Percentiles rank a stretch among this genome's conserved stretches.
phyloP scores from a whole-genome alignment of 176 grass and related monocot genomes.

The Eleusine indica region DNA sequence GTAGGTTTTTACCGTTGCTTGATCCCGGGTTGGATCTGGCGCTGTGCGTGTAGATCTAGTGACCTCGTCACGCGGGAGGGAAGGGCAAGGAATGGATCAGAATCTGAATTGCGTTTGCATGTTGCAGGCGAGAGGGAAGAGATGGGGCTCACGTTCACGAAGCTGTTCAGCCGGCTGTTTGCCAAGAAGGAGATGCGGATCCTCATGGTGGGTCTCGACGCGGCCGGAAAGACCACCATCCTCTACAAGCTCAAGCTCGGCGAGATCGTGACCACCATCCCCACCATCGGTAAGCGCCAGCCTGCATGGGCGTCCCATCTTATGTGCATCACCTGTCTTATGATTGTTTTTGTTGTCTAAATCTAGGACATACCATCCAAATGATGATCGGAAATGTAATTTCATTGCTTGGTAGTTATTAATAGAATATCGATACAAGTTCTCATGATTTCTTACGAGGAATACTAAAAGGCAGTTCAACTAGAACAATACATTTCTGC shows the following conservation, averaged over 20 bases:
- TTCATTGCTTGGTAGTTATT: neutral
- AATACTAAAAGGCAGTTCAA: neutral
- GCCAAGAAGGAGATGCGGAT: slow-evolving; percentile 90
- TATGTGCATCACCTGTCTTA: neutral
- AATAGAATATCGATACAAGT: neutral
- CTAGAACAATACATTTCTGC: neutral
- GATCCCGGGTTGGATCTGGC: slow-evolving; percentile 38
- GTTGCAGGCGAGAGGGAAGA: slow-evolving; percentile 42
- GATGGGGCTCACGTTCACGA: slow-evolving; percentile 82
- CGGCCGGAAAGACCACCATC: slow-evolving; percentile 80
- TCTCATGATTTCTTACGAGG: neutral
- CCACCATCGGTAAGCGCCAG: slow-evolving; percentile 57
- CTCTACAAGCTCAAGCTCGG: slow-evolving; percentile 84
- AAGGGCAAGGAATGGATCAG: neutral
- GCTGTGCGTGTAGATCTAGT: slow-evolving; percentile 34
- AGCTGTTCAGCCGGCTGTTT: slow-evolving; percentile 78
- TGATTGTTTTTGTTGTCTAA: neutral
- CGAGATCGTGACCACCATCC: slow-evolving; percentile 85
- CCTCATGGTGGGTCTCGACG: slow-evolving; percentile 77
- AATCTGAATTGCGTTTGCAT: slow-evolving; percentile 13
- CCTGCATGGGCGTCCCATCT: neutral
- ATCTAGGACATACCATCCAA: neutral
- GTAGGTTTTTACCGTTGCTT: slow-evolving; percentile 7
- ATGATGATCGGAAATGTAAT: neutral
- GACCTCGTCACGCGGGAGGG: neutral